phyloP scores from a whole-genome alignment of 2,329 filamentous ascomycete genomes.

The Colletotrichum sp. region DNA sequence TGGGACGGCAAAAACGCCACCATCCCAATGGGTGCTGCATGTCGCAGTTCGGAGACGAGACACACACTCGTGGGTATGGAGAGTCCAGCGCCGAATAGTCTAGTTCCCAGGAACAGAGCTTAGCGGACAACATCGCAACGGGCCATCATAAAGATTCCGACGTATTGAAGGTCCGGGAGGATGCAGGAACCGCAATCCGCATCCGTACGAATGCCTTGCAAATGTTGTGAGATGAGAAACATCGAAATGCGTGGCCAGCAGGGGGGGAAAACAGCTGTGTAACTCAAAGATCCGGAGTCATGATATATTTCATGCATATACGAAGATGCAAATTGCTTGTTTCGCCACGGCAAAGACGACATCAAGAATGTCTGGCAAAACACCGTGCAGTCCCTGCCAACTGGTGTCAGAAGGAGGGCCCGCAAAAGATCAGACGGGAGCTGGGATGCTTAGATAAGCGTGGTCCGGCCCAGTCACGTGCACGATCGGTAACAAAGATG shows the following conservation, averaged over 20 bases:
- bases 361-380: background rate
- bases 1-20: constrained; percentile 6
- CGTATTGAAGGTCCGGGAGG: background rate
- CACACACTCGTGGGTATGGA: background rate
- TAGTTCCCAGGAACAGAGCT: background rate
- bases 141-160: background rate
- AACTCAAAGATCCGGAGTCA: background rate
- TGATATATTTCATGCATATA: background rate
- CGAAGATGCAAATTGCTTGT: background rate
- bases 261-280: background rate
- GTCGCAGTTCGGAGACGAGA: constrained; percentile 13
- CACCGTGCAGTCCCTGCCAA: background rate
- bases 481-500: no score
- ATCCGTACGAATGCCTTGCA: background rate
- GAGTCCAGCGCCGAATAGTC: background rate
- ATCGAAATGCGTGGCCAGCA: background rate
- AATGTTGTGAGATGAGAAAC: background rate
- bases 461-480: fast-evolving
- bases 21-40: background rate
- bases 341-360: background rate
- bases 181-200: background rate
- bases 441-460: background rate
- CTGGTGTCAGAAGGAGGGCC: background rate
- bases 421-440: background rate
- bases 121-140: background rate